A percentile compares a stretch with the other conserved stretches of the same genome.
These are phyloP conservation scores for Pinus taeda DNA, from an alignment of 75 land plant species.

Conservation along the genomic window DNA sequence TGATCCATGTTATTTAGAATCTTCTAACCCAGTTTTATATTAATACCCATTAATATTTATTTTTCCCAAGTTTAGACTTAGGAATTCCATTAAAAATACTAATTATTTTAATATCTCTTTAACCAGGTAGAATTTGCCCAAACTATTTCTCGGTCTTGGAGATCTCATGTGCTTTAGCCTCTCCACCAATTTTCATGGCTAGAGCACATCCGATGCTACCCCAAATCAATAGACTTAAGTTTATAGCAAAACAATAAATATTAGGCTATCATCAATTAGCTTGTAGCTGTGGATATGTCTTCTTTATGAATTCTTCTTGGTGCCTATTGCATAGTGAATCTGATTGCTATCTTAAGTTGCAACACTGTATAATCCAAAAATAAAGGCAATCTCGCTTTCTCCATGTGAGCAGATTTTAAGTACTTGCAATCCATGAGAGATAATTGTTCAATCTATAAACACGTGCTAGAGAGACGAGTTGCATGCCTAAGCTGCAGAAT, in stretches of 20 bases:
- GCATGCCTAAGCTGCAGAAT: not conserved
- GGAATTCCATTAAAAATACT: too few species aligned
- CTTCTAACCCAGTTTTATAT: too few species aligned
- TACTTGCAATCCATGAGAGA: slow-evolving; percentile 1
- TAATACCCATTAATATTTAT: too few species aligned
- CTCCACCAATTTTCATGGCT: too few species aligned
- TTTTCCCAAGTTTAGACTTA: too few species aligned
- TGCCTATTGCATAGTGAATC: not conserved
- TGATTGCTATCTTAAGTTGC: not conserved
- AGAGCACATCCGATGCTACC: too few species aligned
- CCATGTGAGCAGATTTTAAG: not conserved
- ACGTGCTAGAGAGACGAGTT: not conserved
- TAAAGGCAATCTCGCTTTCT: not conserved
- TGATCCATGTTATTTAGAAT: too few species aligned
- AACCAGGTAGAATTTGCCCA: too few species aligned
- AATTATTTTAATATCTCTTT: too few species aligned
- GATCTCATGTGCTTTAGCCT: too few species aligned
- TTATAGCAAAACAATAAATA: not conserved
- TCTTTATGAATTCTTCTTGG: not conserved
- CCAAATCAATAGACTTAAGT: not conserved
- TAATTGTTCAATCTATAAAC: not conserved
- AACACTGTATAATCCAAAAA: not conserved
- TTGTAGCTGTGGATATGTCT: not conserved
- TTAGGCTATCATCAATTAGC: not conserved
- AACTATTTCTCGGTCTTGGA: too few species aligned